phyloP scores from a whole-genome alignment of 768 basidiomycete genomes.

The Megacollybia marginata region DNA sequence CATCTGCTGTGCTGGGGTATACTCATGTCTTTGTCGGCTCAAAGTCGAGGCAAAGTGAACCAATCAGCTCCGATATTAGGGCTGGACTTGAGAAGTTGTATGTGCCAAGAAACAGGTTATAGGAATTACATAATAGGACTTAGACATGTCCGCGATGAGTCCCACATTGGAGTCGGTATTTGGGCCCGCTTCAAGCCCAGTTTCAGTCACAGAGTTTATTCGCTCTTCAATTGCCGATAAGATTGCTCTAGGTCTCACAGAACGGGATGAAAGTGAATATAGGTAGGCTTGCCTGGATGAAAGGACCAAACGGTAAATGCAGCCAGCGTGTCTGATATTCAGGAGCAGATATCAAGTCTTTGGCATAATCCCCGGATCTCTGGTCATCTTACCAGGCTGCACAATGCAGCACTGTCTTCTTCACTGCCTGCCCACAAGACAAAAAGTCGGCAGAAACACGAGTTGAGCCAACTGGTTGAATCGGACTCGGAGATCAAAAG shows the following conservation, averaged over 20 bases:
- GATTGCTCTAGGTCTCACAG: not conserved
- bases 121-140: too few species aligned
- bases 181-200: not conserved
- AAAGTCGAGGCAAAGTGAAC: not conserved
- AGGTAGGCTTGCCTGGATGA: not conserved
- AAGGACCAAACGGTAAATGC: not conserved
- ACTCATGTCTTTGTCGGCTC: not conserved
- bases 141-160: not conserved
- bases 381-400: constrained; percentile 45
- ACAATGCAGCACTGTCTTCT: constrained; percentile 36
- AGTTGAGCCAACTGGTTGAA: constrained; percentile 22
- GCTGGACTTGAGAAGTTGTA: not conserved
- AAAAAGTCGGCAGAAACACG: constrained; percentile 22
- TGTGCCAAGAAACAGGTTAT: not conserved
- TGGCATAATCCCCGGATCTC: constrained; percentile 53
- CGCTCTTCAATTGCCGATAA: not conserved
- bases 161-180: not conserved
- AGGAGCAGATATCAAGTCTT: constrained; percentile 29
- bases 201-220: not conserved
- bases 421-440: constrained; percentile 23
- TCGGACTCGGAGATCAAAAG: constrained; percentile 37
- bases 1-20: not conserved
- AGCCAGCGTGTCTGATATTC: constrained; percentile 13
- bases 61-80: not conserved
- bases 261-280: not conserved